Evolutionary conservation across 306 rosid genomes (phyloP).

Genomic region (Ormosia emarginata): DNA sequence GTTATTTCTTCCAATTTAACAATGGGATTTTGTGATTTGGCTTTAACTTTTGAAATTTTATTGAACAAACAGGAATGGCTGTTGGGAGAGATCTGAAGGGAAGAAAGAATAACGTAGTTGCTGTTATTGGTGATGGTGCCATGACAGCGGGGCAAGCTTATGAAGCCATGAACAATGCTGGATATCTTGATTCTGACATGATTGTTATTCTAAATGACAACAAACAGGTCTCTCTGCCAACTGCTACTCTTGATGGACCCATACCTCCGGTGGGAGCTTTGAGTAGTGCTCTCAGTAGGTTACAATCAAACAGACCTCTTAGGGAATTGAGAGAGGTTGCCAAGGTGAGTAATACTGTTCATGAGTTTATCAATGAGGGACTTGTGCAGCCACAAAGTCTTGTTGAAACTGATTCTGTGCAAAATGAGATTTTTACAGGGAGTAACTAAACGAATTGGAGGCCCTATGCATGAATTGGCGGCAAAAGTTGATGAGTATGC

Average conservation of each 20-base stretch:
- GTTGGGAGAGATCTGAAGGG: constrained; percentile 94
- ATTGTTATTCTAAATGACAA: constrained; percentile 96
- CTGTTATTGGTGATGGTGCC: constrained; percentile 96
- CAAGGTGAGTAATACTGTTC: constrained; percentile 56
- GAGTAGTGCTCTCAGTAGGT: constrained; percentile 92
- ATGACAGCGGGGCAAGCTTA: constrained; percentile 99
- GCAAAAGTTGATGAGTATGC: constrained; percentile 99
- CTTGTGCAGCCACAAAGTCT: background rate
- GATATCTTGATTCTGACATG: constrained; percentile 96
- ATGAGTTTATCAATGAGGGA: background rate
- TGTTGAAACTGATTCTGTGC: constrained; percentile 12
- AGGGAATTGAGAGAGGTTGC: constrained; percentile 98
- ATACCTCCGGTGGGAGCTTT: constrained; percentile 91
- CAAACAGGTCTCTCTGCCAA: constrained; percentile 92
- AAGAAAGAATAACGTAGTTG: constrained; percentile 66
- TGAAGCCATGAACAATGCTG: constrained; percentile 99
- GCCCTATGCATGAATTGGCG: constrained; percentile 92
- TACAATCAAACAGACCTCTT: constrained; percentile 90
- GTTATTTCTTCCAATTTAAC: background rate
- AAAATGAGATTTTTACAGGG: constrained; percentile 54
- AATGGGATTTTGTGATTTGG: constrained; percentile 8
- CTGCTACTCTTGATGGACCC: constrained; percentile 94
- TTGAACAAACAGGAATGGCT: constrained; percentile 79
- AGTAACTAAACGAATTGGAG: constrained; percentile 86
- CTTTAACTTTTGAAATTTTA: constrained; percentile 20